Conservation (phyloP, 768 basidiomycete species). For the Xanthoconium stramineum region DNA sequence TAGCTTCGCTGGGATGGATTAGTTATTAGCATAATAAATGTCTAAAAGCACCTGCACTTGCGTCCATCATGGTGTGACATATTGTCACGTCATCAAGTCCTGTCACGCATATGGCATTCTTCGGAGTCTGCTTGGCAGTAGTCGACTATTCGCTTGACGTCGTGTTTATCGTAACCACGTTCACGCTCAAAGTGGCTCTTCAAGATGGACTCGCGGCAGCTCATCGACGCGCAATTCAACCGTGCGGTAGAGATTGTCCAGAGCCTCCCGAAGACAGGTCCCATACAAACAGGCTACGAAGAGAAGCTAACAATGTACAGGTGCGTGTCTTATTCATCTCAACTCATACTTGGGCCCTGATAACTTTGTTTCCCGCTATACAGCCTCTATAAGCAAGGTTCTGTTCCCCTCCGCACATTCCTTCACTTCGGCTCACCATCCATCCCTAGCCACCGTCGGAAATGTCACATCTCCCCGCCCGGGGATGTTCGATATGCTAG, state of each 20-base stretch:
- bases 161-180: not conserved
- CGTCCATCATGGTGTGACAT: not conserved
- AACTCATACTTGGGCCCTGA: conserved; percentile 2
- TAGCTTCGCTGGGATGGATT: not conserved
- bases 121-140: not conserved
- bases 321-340: conserved; percentile 35
- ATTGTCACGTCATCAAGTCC: not conserved
- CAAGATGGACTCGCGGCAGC: conserved; percentile 58
- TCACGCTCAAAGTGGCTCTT: not conserved
- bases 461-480: conserved; percentile 80
- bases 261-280: conserved; percentile 86
- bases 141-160: not conserved
- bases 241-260: conserved; percentile 95
- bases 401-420: not conserved
- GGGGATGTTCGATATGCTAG: conserved; percentile 87
- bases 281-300: conserved; percentile 94
- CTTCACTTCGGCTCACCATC: conserved; percentile 1
- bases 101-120: conserved; percentile 11
- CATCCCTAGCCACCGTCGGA: conserved; percentile 73
- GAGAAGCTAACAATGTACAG: conserved; percentile 95
- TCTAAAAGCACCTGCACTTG: no score
- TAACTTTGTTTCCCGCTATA: not conserved
- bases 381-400: conserved; percentile 94
- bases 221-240: conserved; percentile 85
- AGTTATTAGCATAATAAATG: not conserved